Percentiles rank a stretch among this genome's conserved stretches.
Evolutionary conservation across 805 yeast species (phyloP).

Genomic region (Teunomyces kruisii): DNA sequence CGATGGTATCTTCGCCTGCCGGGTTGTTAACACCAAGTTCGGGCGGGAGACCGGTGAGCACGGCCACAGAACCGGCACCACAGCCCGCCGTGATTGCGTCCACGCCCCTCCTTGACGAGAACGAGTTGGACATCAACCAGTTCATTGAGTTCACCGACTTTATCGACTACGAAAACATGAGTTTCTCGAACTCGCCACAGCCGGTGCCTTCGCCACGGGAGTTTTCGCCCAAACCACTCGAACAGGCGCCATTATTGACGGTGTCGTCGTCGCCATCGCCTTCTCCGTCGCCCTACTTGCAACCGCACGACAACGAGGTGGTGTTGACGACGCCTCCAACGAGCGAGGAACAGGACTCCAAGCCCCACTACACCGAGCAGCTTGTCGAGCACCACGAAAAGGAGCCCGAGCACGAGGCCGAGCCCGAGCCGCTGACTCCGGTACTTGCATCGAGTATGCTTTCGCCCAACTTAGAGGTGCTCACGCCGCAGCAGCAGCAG

Average conservation of each 20-base stretch:
- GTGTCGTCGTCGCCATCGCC: background rate
- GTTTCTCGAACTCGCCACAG: slow-evolving; percentile 26
- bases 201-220: background rate
- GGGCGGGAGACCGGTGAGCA: background rate
- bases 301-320: background rate
- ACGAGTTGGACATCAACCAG: slow-evolving; percentile 19
- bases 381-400: background rate
- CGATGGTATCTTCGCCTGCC: no score
- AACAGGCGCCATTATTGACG: background rate
- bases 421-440: background rate
- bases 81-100: background rate
- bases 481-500: background rate
- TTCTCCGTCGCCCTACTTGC: slow-evolving; percentile 1
- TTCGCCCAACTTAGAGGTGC: background rate
- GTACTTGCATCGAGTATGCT: background rate
- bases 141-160: slow-evolving; percentile 43
- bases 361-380: background rate
- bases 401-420: background rate
- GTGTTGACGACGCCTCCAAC: background rate
- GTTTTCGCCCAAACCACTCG: background rate
- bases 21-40: no score
- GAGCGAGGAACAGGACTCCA: background rate
- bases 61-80: background rate
- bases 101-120: slow-evolving; percentile 1
- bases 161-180: slow-evolving; percentile 39